Evolutionary conservation across 2,329 filamentous ascomycete species (phyloP).

Genomic region (Diaporthe sp.): DNA sequence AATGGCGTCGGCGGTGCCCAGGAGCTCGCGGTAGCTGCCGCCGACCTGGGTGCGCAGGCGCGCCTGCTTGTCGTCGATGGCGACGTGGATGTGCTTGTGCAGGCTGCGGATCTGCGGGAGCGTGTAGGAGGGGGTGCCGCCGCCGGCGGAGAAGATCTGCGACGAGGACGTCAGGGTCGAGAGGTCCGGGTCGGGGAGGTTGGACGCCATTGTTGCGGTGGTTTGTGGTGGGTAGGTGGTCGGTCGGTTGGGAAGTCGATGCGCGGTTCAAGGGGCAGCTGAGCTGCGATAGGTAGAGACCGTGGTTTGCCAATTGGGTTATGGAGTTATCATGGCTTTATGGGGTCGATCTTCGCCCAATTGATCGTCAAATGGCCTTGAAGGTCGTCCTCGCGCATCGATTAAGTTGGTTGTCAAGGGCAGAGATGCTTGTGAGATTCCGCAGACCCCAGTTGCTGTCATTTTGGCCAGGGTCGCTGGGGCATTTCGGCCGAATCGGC

Average conservation of each 20-base stretch:
- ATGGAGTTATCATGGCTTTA: constrained; percentile 37
- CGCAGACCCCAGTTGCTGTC: constrained; percentile 28
- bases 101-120: constrained; percentile 75
- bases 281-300: constrained; percentile 12
- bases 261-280: not conserved
- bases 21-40: constrained; percentile 84
- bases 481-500: constrained; percentile 35
- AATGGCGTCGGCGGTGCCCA: constrained; percentile 94
- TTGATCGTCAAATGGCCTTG: not conserved
- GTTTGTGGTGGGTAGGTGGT: not conserved
- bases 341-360: not conserved
- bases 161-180: constrained; percentile 63
- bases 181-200: constrained; percentile 61
- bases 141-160: constrained; percentile 62
- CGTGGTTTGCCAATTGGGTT: not conserved
- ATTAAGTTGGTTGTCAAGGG: not conserved
- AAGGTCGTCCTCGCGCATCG: not conserved
- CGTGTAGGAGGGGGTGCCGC: constrained; percentile 61
- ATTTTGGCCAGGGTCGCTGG: constrained; percentile 26
- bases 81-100: constrained; percentile 70
- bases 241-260: not conserved
- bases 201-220: constrained; percentile 52
- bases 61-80: constrained; percentile 73
- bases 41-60: constrained; percentile 75
- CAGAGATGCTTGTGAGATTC: not conserved